Conservation (phyloP, 2,329 filamentous ascomycete species). For the Stagonosporopsis cucurbitacearum region DNA sequence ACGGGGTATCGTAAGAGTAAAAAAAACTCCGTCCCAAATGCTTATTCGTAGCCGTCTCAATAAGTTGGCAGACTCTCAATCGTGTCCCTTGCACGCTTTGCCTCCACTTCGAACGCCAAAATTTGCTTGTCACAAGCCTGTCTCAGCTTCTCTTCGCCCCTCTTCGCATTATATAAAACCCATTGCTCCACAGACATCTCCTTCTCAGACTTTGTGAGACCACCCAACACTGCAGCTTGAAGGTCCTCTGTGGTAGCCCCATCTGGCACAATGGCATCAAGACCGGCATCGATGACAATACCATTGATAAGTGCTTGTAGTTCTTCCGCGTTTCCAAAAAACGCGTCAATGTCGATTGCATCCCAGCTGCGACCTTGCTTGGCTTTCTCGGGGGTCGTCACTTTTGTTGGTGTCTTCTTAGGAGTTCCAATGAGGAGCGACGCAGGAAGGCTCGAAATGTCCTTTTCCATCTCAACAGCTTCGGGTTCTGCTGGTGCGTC, state of each 20-base stretch:
- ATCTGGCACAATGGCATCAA: conserved; percentile 36
- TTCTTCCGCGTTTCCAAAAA: conserved; percentile 58
- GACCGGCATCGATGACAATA: conserved; percentile 38
- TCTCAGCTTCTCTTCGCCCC: conserved; percentile 80
- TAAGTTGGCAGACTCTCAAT: conserved; percentile 63
- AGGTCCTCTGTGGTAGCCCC: conserved; percentile 43
- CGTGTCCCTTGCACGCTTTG: conserved; percentile 75
- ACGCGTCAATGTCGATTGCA: conserved; percentile 74
- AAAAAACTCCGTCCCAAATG: conserved; percentile 17
- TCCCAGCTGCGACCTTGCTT: conserved; percentile 64
- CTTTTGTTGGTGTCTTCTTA: conserved; percentile 36
- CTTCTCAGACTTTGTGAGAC: conserved; percentile 77
- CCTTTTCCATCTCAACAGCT: conserved; percentile 8
- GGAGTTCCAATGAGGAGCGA: conserved; percentile 45
- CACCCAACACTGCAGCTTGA: conserved; percentile 61
- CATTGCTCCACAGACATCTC: conserved; percentile 94
- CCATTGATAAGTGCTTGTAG: conserved; percentile 32
- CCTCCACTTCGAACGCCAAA: conserved; percentile 81
- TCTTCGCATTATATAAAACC: conserved; percentile 80
- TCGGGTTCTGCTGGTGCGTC: conserved; percentile 1
- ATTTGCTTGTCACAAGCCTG: conserved; percentile 85
- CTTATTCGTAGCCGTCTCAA: conserved; percentile 13
- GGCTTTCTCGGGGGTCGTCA: conserved; percentile 22
- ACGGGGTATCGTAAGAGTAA: conserved; percentile 35
- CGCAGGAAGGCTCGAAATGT: conserved; percentile 28